phyloP scores from a whole-genome alignment of 208 protist genomes.

The Leishmania tarentolae region DNA sequence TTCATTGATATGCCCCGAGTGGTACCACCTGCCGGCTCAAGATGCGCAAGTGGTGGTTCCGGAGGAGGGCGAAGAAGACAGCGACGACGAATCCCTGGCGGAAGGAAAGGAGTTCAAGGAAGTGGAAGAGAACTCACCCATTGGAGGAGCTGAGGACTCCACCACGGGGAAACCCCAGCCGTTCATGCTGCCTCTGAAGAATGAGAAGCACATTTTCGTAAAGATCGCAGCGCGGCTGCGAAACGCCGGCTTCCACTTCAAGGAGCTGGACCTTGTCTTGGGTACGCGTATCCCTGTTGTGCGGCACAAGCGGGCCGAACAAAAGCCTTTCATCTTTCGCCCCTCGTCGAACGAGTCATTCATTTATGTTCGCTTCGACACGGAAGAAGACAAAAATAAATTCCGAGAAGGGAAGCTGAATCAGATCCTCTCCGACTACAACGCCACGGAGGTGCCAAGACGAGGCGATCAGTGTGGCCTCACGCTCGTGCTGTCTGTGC shows the following conservation, averaged over 20 bases:
- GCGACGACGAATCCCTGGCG: neutral
- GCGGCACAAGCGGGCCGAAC: conserved; percentile 38
- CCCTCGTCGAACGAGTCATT: conserved; percentile 9
- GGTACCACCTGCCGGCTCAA: neutral
- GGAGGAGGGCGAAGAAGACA: conserved; percentile 11
- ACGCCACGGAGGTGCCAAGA: neutral
- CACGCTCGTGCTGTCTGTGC: conserved; percentile 18
- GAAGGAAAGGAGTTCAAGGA: neutral
- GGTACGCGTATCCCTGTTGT: conserved; percentile 72
- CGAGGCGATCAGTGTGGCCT: neutral
- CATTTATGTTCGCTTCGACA: conserved; percentile 28
- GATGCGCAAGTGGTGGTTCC: neutral
- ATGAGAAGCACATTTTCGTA: conserved; percentile 31
- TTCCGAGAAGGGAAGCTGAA: conserved; percentile 16
- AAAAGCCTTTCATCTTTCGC: conserved; percentile 10
- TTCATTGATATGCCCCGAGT: conserved; percentile 35
- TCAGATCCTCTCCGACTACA: neutral
- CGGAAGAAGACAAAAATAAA: neutral
- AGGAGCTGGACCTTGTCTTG: conserved; percentile 60
- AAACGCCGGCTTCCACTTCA: conserved; percentile 58
- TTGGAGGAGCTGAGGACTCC: neutral
- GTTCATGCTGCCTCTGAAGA: neutral
- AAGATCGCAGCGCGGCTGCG: conserved; percentile 39
- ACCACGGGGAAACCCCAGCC: neutral
- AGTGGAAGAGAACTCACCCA: neutral